Evolutionary conservation across 1,284 basidiomycete species (phyloP).

Genomic region (Garcileccinum viscosum): DNA sequence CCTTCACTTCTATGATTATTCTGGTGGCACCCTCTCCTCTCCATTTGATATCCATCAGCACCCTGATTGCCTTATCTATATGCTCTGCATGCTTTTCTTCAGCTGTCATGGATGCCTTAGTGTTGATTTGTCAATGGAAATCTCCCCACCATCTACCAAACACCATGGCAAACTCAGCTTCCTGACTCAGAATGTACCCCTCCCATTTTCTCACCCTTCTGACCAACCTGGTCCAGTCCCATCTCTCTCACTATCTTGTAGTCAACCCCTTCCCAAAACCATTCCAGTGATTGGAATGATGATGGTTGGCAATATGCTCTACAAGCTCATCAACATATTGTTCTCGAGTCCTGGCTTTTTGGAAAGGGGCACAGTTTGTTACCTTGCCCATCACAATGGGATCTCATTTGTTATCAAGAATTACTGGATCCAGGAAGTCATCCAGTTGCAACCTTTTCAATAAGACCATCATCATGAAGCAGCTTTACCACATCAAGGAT

Average conservation of each 20-base stretch:
- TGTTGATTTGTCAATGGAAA: neutral
- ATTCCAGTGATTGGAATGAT: neutral
- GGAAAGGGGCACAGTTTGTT: conserved; percentile 3
- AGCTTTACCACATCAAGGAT: neutral
- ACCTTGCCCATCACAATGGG: neutral
- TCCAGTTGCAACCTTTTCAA: neutral
- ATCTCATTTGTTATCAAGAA: conserved; percentile 3
- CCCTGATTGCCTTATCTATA: neutral
- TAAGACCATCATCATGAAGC: neutral
- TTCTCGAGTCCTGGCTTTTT: conserved; percentile 4
- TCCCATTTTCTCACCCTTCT: neutral
- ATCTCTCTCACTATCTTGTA: neutral
- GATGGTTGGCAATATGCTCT: neutral
- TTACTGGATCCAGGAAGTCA: neutral
- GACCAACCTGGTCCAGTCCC: neutral
- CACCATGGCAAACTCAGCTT: neutral
- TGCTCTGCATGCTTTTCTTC: conserved; percentile 1
- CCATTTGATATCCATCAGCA: conserved; percentile 1
- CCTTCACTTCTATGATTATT: conserved; percentile 7
- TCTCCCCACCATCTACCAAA: neutral
- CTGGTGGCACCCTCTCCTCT: neutral
- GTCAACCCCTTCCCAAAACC: neutral
- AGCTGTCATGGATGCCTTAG: neutral
- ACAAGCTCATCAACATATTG: conserved; percentile 2
- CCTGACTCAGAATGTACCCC: neutral